Evolutionary conservation across 306 rosid species (phyloP).

Genomic region (Trifolium repens): DNA sequence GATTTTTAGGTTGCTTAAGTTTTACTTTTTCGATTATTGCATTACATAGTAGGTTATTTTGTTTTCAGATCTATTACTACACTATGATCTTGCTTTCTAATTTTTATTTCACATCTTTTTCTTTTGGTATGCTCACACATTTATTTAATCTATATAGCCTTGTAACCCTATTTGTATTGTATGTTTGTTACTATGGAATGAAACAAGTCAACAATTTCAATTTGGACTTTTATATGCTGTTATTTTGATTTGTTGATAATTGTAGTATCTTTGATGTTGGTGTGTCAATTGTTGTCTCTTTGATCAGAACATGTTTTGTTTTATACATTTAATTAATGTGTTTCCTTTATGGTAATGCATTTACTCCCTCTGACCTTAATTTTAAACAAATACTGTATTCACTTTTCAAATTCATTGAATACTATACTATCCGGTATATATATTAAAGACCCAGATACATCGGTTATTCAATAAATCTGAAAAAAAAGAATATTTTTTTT

Average conservation of each 20-base stretch:
- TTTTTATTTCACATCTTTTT: not conserved
- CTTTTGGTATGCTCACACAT: not conserved
- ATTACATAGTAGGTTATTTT: conserved; percentile 1
- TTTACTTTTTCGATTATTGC: conserved; percentile 11
- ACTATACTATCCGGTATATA: too few species aligned
- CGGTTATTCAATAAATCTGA: too few species aligned
- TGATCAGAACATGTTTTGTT: not conserved
- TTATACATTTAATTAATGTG: conserved; percentile 23
- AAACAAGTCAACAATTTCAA: not conserved
- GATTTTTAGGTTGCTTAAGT: conserved; percentile 14
- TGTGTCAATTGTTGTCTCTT: conserved; percentile 18
- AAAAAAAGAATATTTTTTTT: too few species aligned
- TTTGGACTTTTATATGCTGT: conserved; percentile 7
- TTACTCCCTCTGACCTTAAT: not conserved
- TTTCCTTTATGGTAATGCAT: conserved; percentile 18
- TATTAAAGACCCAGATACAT: too few species aligned
- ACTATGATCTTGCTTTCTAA: conserved; percentile 9
- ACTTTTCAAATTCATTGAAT: too few species aligned
- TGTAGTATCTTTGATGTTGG: not conserved
- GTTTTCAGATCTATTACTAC: conserved; percentile 38
- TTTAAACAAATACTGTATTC: too few species aligned
- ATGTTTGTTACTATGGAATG: conserved; percentile 8
- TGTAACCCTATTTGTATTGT: conserved; percentile 7
- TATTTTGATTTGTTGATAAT: conserved; percentile 31
- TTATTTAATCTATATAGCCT: not conserved